phyloP scores from a whole-genome alignment of 2,329 filamentous ascomycete genomes.

The Knoxdaviesia proteae region DNA sequence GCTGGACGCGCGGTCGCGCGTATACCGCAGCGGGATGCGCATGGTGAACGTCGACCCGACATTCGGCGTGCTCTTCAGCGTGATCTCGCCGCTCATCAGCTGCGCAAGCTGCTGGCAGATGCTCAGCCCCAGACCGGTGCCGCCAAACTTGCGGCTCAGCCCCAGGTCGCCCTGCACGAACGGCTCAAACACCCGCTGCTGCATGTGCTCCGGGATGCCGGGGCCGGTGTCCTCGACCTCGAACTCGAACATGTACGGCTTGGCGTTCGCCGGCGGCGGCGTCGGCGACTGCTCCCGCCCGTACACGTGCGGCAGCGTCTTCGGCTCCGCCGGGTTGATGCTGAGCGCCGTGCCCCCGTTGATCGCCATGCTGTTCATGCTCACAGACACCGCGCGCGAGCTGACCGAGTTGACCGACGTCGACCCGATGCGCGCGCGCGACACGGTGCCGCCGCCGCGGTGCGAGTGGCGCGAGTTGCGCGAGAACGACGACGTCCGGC shows the following conservation, averaged over 20 bases:
- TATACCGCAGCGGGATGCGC: conserved; percentile 59
- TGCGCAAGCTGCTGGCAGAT: conserved; percentile 74
- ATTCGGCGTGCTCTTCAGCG: conserved; percentile 48
- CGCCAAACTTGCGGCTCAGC: conserved; percentile 74
- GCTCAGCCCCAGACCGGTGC: conserved; percentile 69
- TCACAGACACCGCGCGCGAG: conserved; percentile 13
- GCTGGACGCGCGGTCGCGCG: conserved; percentile 40
- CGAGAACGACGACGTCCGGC: conserved; percentile 31
- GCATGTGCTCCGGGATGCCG: conserved; percentile 59
- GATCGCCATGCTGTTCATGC: conserved; percentile 9
- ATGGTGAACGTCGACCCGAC: conserved; percentile 66
- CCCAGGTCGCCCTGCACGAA: conserved; percentile 87
- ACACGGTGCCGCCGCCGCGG: conserved; percentile 12
- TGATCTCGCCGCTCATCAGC: conserved; percentile 64
- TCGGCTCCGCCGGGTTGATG: conserved; percentile 42
- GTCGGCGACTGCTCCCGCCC: conserved; percentile 35
- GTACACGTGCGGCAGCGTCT: conserved; percentile 21
- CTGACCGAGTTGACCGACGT: conserved; percentile 28
- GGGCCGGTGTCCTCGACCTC: conserved; percentile 77
- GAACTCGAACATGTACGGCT: conserved; percentile 61
- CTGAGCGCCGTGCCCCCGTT: conserved; percentile 30
- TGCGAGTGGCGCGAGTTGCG: conserved; percentile 20
- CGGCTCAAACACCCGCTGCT: conserved; percentile 73
- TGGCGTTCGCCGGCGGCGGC: conserved; percentile 39
- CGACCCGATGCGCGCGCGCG: conserved; percentile 23